A percentile compares a stretch with the other conserved stretches of the same genome.
Conservation (phyloP, 208 protist species). For the Leishmania guyanensis region DNA sequence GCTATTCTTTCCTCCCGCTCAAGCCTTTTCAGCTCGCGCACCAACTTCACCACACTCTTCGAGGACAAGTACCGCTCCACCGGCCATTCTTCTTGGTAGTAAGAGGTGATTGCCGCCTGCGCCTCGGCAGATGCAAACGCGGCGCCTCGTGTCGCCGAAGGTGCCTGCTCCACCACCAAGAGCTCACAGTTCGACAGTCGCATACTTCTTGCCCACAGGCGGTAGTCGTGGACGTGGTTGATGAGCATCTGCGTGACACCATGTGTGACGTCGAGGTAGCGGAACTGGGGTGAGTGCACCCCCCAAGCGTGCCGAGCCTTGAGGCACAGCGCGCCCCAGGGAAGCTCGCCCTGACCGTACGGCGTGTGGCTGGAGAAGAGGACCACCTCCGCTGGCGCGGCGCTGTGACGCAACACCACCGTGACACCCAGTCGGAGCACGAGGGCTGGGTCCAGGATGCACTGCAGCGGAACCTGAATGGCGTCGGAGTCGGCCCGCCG, state of each 20-base stretch:
- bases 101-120: neutral
- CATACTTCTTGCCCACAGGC: neutral
- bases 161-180: conserved; percentile 17
- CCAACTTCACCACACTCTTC: conserved; percentile 11
- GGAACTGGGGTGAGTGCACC: conserved; percentile 17
- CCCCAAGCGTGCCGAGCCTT: conserved; percentile 18
- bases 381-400: conserved; percentile 16
- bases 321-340: conserved; percentile 12
- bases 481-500: conserved; percentile 10
- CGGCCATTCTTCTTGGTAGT: conserved; percentile 14
- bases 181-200: conserved; percentile 13
- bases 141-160: neutral
- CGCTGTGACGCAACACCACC: conserved; percentile 21
- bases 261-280: conserved; percentile 10
- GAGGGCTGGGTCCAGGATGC: conserved; percentile 11
- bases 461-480: conserved; percentile 7
- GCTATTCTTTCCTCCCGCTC: conserved; percentile 10
- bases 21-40: conserved; percentile 8
- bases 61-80: neutral
- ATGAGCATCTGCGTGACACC: conserved; percentile 15
- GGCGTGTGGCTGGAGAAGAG: conserved; percentile 11
- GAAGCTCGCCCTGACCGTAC: conserved; percentile 10
- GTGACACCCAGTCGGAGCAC: conserved; percentile 1
- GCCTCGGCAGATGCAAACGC: neutral
- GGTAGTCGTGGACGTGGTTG: conserved; percentile 19